Conservation (phyloP, 805 yeast genomes). For the Candida suzukii region DNA sequence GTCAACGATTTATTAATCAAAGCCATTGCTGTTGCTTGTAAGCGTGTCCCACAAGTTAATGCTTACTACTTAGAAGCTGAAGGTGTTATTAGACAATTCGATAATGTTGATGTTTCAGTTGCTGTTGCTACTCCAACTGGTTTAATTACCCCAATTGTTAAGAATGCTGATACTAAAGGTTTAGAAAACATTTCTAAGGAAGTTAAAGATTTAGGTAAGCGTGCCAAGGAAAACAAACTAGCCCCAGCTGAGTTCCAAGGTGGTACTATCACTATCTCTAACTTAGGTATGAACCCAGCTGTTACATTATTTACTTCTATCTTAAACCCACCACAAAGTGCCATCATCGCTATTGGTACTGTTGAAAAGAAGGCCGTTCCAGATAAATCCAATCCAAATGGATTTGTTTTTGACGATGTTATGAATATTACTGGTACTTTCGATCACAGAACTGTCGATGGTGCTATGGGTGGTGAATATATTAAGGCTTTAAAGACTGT, state of each 20-base stretch:
- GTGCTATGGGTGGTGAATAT: slow-evolving; percentile 97
- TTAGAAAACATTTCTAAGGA: slow-evolving; percentile 72
- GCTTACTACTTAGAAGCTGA: slow-evolving; percentile 87
- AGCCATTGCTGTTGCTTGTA: slow-evolving; percentile 87
- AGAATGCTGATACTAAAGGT: slow-evolving; percentile 83
- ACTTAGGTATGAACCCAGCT: slow-evolving; percentile 98
- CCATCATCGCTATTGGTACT: slow-evolving; percentile 93
- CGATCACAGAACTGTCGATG: slow-evolving; percentile 95
- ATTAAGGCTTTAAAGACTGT: slow-evolving; percentile 87
- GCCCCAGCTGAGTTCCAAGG: slow-evolving; percentile 98
- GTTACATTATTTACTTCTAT: slow-evolving; percentile 91
- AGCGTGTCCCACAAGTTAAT: slow-evolving; percentile 89
- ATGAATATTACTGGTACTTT: slow-evolving; percentile 93
- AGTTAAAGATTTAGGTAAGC: slow-evolving; percentile 89
- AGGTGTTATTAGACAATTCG: slow-evolving; percentile 87
- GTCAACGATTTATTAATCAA: slow-evolving; percentile 92
- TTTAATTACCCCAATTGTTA: slow-evolving; percentile 91
- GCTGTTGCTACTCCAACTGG: slow-evolving; percentile 99
- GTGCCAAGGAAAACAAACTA: slow-evolving; percentile 92
- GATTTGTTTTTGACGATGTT: slow-evolving; percentile 86
- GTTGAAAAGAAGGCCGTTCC: slow-evolving; percentile 88
- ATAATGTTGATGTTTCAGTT: slow-evolving; percentile 90
- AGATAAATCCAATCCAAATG: slow-evolving; percentile 84
- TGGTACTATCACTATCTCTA: slow-evolving; percentile 97
- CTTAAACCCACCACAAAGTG: slow-evolving; percentile 95